Conservation (phyloP, 495 filamentous ascomycete genomes). For the Penicillium salamii region DNA sequence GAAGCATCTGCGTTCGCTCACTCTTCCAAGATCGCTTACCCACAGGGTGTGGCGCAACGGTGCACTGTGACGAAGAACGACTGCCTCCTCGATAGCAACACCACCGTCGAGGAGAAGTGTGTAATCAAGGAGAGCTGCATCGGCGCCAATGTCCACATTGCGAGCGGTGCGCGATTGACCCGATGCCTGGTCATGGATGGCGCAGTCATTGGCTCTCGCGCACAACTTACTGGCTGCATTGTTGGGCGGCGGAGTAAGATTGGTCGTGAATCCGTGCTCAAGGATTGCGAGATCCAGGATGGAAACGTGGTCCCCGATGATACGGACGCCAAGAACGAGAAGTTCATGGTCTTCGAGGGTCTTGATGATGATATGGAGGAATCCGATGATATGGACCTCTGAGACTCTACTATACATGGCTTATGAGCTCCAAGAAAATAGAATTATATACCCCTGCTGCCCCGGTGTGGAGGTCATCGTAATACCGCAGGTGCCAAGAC, state of each 20-base stretch:
- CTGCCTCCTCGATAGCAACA: conserved; percentile 78
- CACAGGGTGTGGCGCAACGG: conserved; percentile 68
- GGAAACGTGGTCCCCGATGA: conserved; percentile 75
- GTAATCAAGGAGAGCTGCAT: conserved; percentile 89
- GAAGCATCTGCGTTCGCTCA: conserved; percentile 70
- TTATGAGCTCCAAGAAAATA: conserved; percentile 6
- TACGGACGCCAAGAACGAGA: conserved; percentile 81
- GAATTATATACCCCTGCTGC: conserved; percentile 5
- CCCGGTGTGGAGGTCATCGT: neutral
- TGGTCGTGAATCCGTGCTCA: conserved; percentile 70
- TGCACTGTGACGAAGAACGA: conserved; percentile 74
- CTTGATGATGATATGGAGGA: conserved; percentile 46
- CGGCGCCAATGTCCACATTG: conserved; percentile 81
- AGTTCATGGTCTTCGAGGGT: conserved; percentile 81
- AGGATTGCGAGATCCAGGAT: conserved; percentile 89
- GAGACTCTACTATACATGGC: neutral
- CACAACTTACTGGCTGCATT: conserved; percentile 76
- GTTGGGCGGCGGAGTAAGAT: conserved; percentile 73
- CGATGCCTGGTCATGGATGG: conserved; percentile 91
- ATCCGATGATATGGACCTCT: conserved; percentile 14
- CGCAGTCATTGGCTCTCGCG: conserved; percentile 72
- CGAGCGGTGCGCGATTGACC: conserved; percentile 70
- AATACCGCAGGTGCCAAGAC: too few relatives aligned
- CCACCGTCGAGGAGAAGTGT: conserved; percentile 75
- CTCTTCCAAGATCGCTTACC: conserved; percentile 73